These are phyloP conservation scores for Rubia peregrina DNA, from an alignment of 305 asterid species.

Conservation along the genomic window DNA sequence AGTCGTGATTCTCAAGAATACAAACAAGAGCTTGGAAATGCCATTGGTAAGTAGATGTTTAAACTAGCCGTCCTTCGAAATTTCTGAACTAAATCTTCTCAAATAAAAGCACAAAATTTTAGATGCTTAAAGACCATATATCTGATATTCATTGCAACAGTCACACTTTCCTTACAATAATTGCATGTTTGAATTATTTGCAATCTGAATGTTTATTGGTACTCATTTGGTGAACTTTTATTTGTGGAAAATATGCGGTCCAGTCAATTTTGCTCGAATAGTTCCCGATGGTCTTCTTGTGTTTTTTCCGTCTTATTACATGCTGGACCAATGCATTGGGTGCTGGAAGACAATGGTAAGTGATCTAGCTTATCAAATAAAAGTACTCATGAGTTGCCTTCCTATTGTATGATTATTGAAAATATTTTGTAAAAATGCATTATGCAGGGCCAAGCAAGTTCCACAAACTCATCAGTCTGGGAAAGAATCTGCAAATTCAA, in stretches of 20 bases:
- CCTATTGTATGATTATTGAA: conserved; percentile 2
- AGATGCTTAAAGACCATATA: background rate
- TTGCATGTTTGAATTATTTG: background rate
- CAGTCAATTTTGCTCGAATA: conserved; percentile 95
- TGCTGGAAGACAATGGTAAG: conserved; percentile 85
- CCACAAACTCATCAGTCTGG: conserved; percentile 72
- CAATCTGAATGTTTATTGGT: conserved; percentile 5
- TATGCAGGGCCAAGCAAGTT: conserved; percentile 53
- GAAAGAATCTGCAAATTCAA: conserved; percentile 95
- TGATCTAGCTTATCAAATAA: conserved; percentile 19
- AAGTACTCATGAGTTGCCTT: conserved; percentile 9
- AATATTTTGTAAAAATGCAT: conserved; percentile 7
- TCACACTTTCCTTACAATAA: background rate
- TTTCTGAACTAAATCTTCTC: no score
- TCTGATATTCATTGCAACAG: background rate
- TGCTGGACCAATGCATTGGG: conserved; percentile 76
- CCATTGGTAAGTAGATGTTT: conserved; percentile 63
- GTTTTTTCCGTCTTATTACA: conserved; percentile 90
- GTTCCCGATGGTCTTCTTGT: conserved; percentile 98
- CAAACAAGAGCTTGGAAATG: conserved; percentile 94
- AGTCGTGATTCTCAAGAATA: conserved; percentile 81
- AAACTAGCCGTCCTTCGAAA: background rate
- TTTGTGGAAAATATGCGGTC: conserved; percentile 23
- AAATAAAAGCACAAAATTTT: conserved; percentile 1
- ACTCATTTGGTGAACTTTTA: conserved; percentile 28